Evolutionary conservation across 495 filamentous ascomycete genomes (phyloP), one percentile per base, ranked within the genome.

Genomic region (Beverwykella pulmonaria): DNA sequence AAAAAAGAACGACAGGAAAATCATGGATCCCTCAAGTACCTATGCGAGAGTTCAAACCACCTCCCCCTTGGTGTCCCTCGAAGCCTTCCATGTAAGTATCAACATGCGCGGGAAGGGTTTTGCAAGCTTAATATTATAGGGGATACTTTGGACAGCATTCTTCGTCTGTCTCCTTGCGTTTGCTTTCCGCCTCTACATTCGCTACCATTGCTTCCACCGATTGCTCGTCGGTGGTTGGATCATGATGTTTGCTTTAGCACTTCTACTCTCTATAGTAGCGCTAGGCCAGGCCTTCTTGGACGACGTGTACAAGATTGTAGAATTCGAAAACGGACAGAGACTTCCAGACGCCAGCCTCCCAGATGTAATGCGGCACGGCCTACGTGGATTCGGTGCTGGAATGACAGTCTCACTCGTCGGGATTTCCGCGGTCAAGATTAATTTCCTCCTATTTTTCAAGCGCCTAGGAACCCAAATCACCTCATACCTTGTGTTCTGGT

Each of bases 381-480:
- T 59, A 19, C 36, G 23, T 25, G 56, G 39, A 20, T 59, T 48
- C 29, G 56, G 36, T 5, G 19, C 25, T 25, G 53, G 25, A 1
- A 3, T 55, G 5, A 30, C 30, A 1, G n/a, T 59, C 36, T 59
- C 8, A 6, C 41, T 47, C 10, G 39, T 59, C 2, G 56, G 56
- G 5, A 48, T 59, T 20, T 48, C 26, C 22, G 26, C 36, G 3
- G 41, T 59, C 20, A 59, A 59, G 56, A 25, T 59, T 20, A 59
- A 59, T 39, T 59, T 59, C 39, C 56, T 59, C 1, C 56, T 59
- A 6, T 59, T 59, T 20, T 59, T 59, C 56, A 47, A 48, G 20
- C 56, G 56, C 2, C 26, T 59, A 6, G 56, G 56, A n/a, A 19
- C 34, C 1, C 34, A 59, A 27, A 59, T 59, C 36, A 29, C 34